Evolutionary conservation across 2,329 filamentous ascomycete species (phyloP).

Genomic region (Colletotrichum phormii): DNA sequence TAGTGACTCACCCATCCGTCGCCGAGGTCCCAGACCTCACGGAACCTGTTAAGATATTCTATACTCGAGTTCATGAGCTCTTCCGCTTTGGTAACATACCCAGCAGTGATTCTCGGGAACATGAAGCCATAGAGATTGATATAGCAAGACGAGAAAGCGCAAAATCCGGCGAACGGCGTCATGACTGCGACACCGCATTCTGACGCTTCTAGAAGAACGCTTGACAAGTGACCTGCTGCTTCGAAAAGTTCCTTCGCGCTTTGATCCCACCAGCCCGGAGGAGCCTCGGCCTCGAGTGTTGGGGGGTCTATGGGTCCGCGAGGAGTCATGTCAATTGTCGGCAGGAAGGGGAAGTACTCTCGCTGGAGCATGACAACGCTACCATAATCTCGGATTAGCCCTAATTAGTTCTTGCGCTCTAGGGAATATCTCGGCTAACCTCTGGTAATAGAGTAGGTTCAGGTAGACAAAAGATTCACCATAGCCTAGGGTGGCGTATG

Average conservation of each 20-base stretch:
- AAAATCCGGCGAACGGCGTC: constrained; percentile 59
- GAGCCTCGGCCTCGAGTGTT: constrained; percentile 50
- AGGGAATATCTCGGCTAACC: constrained; percentile 42
- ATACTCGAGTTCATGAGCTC: constrained; percentile 41
- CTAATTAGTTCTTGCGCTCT: too few relatives aligned
- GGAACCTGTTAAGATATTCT: constrained; percentile 43
- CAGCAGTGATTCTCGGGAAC: constrained; percentile 56
- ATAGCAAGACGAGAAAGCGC: constrained; percentile 56
- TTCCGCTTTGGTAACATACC: constrained; percentile 42
- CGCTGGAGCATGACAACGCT: constrained; percentile 55
- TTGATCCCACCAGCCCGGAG: constrained; percentile 53
- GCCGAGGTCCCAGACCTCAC: constrained; percentile 44
- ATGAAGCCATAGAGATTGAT: constrained; percentile 53
- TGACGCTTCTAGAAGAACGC: constrained; percentile 50
- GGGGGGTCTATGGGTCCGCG: constrained; percentile 54
- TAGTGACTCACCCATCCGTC: constrained; percentile 43
- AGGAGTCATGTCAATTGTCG: constrained; percentile 48
- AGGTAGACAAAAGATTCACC: constrained; percentile 56
- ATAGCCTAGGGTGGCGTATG: constrained; percentile 52
- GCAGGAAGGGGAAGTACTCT: constrained; percentile 58
- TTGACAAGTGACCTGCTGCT: constrained; percentile 49
- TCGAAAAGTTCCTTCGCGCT: constrained; percentile 50
- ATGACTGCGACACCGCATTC: constrained; percentile 50
- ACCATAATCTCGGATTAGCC: not conserved
- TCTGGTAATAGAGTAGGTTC: constrained; percentile 56